These are phyloP conservation scores for Cercospora brassicicola DNA, from an alignment of 2,329 filamentous ascomycete species.

Conservation along the genomic window DNA sequence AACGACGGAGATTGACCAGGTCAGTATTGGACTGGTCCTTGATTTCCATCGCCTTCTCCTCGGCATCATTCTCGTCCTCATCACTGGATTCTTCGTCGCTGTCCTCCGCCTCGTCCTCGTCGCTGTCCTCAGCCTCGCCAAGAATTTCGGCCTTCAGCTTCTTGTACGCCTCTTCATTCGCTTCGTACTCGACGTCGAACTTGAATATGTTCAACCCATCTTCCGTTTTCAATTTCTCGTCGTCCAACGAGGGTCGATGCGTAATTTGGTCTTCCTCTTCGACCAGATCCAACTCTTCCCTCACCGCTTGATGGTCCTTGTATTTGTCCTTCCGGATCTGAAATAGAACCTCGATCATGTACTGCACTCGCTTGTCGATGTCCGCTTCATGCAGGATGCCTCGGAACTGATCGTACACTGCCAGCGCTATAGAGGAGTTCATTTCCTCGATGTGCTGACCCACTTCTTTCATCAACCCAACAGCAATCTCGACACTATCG, in stretches of 20 bases:
- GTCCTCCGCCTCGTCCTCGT: constrained; percentile 69
- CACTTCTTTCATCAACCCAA: constrained; percentile 87
- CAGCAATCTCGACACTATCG: constrained; percentile 95
- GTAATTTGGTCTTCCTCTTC: constrained; percentile 99
- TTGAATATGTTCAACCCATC: constrained; percentile 95
- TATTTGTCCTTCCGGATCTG: constrained; percentile 95
- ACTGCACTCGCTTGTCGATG: constrained; percentile 97
- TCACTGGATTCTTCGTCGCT: constrained; percentile 48
- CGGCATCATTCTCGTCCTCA: constrained; percentile 64
- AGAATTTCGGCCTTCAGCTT: constrained; percentile 90
- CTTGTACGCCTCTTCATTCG: constrained; percentile 86
- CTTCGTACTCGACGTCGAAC: constrained; percentile 83
- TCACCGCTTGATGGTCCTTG: constrained; percentile 88
- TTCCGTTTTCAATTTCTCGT: constrained; percentile 78
- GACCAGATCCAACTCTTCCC: constrained; percentile 89
- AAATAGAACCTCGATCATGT: constrained; percentile 98
- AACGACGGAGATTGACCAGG: constrained; percentile 86
- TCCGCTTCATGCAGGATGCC: constrained; percentile 94
- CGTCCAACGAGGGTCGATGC: constrained; percentile 75
- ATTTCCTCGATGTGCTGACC: constrained; percentile 94
- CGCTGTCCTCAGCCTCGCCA: constrained; percentile 76
- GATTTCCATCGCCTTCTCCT: constrained; percentile 82
- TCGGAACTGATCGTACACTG: constrained; percentile 93
- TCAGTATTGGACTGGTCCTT: constrained; percentile 98
- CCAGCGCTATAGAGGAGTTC: constrained; percentile 81